Evolutionary conservation across 371 early-diverging fungal species (phyloP).

Genomic region (Blastocladiella emersonii): DNA sequence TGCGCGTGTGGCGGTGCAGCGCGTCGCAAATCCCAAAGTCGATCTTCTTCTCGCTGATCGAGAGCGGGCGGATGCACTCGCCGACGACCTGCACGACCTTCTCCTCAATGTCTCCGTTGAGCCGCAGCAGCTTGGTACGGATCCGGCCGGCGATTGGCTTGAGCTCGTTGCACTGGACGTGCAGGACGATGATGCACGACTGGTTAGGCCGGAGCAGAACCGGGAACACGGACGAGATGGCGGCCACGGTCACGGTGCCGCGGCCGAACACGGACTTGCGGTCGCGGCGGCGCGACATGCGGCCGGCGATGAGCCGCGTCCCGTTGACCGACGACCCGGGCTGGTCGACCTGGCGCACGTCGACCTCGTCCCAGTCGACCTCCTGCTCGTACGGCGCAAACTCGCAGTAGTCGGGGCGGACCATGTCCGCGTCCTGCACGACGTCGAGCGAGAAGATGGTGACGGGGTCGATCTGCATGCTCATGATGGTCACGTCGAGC

Average conservation of each 20-base stretch:
- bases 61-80: slow-evolving; percentile 24
- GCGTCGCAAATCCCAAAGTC: slow-evolving; percentile 33
- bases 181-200: background rate
- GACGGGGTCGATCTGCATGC: background rate
- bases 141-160: background rate
- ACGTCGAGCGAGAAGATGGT: background rate
- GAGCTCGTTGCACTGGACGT: background rate
- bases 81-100: slow-evolving; percentile 17
- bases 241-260: background rate
- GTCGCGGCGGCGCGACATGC: slow-evolving; percentile 4
- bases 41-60: slow-evolving; percentile 23
- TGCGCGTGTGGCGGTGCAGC: slow-evolving; percentile 24
- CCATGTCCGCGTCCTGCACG: background rate
- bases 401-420: background rate
- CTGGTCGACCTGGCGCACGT: slow-evolving; percentile 14
- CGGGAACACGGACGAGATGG: slow-evolving; percentile 2
- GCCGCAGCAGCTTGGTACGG: background rate
- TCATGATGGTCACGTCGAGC: background rate
- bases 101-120: slow-evolving; percentile 5
- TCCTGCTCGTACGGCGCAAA: slow-evolving; percentile 13
- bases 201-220: slow-evolving; percentile 1
- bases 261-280: slow-evolving; percentile 8
- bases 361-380: slow-evolving; percentile 31
- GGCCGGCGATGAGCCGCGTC: background rate
- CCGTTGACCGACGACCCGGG: background rate